Evolutionary conservation across 139 green algal species (phyloP).

Genomic region (Gonium pectorale): DNA sequence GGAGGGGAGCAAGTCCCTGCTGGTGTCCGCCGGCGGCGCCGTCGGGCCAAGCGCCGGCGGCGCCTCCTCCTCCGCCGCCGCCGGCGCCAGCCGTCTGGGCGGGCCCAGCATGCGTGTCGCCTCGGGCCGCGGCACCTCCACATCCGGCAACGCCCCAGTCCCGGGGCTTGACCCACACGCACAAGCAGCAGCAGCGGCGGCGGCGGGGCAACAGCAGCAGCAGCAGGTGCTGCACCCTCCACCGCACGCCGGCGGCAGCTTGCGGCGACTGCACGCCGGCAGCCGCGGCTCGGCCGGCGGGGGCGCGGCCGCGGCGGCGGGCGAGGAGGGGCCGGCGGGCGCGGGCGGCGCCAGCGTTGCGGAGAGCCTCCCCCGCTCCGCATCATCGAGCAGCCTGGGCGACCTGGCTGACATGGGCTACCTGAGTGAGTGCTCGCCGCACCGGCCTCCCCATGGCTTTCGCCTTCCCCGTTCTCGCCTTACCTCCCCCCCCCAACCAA

Average conservation of each 20-base stretch:
- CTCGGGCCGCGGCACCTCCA: too few relatives aligned
- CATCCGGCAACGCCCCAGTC: too few relatives aligned
- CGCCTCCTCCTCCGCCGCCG: too few relatives aligned
- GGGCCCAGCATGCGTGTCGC: too few relatives aligned
- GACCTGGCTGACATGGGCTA: constrained; percentile 17
- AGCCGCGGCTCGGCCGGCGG: not conserved
- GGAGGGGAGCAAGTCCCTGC: constrained; percentile 17
- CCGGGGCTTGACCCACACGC: too few relatives aligned
- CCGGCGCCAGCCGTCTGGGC: too few relatives aligned
- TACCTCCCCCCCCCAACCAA: too few relatives aligned
- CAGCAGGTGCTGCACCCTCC: too few relatives aligned
- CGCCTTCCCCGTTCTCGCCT: too few relatives aligned
- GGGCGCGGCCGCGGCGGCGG: not conserved
- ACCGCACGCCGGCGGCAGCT: not conserved
- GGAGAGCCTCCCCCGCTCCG: not conserved
- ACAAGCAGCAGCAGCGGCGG: not conserved
- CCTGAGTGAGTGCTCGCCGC: constrained; percentile 30
- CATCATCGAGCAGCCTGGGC: constrained; percentile 20
- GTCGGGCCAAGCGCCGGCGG: not conserved
- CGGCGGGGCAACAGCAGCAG: not conserved
- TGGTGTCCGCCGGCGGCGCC: not conserved
- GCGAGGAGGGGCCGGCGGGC: not conserved
- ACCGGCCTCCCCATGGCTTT: not conserved
- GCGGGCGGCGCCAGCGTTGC: not conserved
- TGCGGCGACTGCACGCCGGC: not conserved